Evolutionary conservation across 2,329 filamentous ascomycete species (phyloP).

Genomic region (Leptographium lundbergii): DNA sequence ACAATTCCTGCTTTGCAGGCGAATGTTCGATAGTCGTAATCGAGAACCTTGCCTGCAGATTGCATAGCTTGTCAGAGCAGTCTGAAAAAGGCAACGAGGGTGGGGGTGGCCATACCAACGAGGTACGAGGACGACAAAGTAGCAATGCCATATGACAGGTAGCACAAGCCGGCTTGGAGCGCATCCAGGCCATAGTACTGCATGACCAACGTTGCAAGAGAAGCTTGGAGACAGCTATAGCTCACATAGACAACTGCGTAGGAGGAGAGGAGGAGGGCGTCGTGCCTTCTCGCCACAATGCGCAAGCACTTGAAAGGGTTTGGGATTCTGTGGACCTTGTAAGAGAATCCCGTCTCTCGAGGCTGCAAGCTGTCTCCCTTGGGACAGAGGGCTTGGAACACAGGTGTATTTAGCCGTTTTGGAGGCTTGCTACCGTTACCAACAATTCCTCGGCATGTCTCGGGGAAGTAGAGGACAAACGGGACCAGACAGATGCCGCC

Average conservation of each 20-base stretch:
- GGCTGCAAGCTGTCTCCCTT: neutral
- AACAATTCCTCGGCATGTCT: too few relatives aligned
- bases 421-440: conserved; percentile 15
- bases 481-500: conserved; percentile 12
- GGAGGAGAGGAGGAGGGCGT: neutral
- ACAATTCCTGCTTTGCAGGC: neutral
- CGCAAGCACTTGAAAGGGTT: neutral
- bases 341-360: neutral
- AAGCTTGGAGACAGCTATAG: neutral
- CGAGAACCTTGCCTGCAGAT: neutral
- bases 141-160: neutral
- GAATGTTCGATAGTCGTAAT: neutral
- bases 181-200: neutral
- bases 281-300: neutral
- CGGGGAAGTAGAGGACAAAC: conserved; percentile 15
- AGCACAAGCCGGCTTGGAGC: neutral
- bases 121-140: neutral
- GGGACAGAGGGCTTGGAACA: neutral
- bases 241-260: neutral
- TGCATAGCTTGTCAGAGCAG: neutral
- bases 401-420: neutral
- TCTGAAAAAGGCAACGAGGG: neutral
- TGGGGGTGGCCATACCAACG: neutral
- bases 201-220: neutral
- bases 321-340: neutral